A percentile compares a stretch with the other conserved stretches of the same genome.
These are phyloP conservation scores for Penicillium herquei DNA, from an alignment of 495 filamentous ascomycete genomes.

Conservation along the genomic window DNA sequence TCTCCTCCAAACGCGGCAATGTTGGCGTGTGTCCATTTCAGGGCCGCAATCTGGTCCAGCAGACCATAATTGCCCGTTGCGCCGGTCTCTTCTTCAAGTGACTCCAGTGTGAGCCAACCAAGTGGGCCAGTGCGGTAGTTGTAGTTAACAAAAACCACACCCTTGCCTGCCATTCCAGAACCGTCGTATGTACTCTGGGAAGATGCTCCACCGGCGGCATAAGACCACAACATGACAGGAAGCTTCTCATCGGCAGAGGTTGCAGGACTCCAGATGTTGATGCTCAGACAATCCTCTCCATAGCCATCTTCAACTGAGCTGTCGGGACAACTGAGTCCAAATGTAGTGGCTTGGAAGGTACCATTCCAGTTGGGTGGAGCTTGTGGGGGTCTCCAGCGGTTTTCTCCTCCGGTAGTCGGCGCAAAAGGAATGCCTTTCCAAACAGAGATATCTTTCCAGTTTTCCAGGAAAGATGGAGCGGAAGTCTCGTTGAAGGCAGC, in stretches of 20 bases:
- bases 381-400: slow-evolving; percentile 15
- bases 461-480: slow-evolving; percentile 20
- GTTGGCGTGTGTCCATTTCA: not conserved
- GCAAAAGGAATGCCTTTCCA: slow-evolving; percentile 18
- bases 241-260: slow-evolving; percentile 19
- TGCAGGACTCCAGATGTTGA: slow-evolving; percentile 17
- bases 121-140: not conserved
- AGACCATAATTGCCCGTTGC: not conserved
- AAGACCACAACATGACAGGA: not conserved
- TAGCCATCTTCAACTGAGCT: not conserved
- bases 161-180: not conserved
- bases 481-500: not conserved
- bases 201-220: not conserved
- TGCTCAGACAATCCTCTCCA: slow-evolving; percentile 12
- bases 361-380: slow-evolving; percentile 6
- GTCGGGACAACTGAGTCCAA: not conserved
- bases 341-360: not conserved
- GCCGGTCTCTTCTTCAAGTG: not conserved
- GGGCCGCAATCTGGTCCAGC: not conserved
- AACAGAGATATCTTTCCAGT: slow-evolving; percentile 48
- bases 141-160: not conserved
- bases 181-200: not conserved
- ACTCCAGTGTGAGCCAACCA: not conserved
- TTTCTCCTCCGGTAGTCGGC: slow-evolving; percentile 7
- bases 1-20: not conserved